Conservation (phyloP, 441 rosid species). For the Cnidoscolus chayamansa region DNA sequence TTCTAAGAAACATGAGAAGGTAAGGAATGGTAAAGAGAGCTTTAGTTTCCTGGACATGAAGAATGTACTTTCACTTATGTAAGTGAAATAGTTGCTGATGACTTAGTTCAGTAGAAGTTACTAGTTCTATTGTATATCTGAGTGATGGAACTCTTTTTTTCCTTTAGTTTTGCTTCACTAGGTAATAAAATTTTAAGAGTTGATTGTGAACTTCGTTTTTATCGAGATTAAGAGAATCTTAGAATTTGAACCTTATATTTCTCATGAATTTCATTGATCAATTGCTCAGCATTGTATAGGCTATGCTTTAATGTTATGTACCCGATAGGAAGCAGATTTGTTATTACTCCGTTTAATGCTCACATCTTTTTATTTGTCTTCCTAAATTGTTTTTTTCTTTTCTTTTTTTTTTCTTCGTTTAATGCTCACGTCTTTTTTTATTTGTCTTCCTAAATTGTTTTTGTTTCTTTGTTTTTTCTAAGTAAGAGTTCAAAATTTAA, state of each 20-base stretch:
- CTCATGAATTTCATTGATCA: not conserved
- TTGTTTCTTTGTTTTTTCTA: not conserved
- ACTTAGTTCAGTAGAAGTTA: slow-evolving; percentile 1
- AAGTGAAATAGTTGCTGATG: slow-evolving; percentile 1
- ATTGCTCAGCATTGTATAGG: not conserved
- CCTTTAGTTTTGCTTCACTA: not conserved
- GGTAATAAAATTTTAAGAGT: not conserved
- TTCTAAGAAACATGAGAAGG: slow-evolving; percentile 13
- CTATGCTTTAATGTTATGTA: not conserved
- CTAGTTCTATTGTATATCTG: not conserved
- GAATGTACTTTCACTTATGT: not conserved
- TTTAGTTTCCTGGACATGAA: not conserved
- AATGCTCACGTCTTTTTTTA: not conserved
- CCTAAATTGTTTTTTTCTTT: too few species aligned
- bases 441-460: too few species aligned
- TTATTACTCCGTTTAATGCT: not conserved
- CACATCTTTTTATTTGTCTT: not conserved
- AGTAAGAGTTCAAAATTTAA: not conserved
- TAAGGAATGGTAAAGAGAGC: not conserved
- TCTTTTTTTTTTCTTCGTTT: not conserved
- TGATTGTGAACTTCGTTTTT: not conserved
- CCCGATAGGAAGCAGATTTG: not conserved
- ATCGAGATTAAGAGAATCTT: not conserved
- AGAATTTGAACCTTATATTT: not conserved
- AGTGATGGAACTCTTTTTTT: not conserved